These are phyloP conservation scores for Aspergillus coremiiformis DNA, from an alignment of 495 filamentous ascomycete genomes.

Conservation along the genomic window DNA sequence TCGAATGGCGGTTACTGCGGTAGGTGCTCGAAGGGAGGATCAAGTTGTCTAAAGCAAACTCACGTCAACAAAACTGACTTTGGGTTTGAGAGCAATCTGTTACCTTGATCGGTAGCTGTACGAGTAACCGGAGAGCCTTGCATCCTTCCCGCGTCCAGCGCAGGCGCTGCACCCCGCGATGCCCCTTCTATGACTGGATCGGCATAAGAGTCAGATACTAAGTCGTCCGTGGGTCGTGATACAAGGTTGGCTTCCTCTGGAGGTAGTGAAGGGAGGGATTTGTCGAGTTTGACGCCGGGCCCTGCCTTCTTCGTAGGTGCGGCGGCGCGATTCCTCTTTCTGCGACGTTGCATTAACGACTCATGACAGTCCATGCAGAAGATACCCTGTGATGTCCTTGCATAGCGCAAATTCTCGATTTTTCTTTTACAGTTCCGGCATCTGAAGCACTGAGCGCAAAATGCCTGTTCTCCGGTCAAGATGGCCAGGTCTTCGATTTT, in stretches of 20 bases:
- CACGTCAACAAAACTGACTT: neutral
- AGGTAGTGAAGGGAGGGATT: conserved; percentile 87
- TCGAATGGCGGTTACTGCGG: conserved; percentile 67
- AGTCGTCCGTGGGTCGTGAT: conserved; percentile 61
- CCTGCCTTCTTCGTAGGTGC: conserved; percentile 46
- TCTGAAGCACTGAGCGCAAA: conserved; percentile 93
- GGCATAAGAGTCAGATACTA: conserved; percentile 51
- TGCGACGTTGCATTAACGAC: conserved; percentile 89
- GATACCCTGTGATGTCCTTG: conserved; percentile 93
- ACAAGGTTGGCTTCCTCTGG: conserved; percentile 57
- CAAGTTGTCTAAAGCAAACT: conserved; percentile 41
- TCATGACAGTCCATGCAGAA: conserved; percentile 99
- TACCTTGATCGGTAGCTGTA: conserved; percentile 19
- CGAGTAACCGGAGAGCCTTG: conserved; percentile 7
- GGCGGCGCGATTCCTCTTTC: conserved; percentile 71
- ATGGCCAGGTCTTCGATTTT: conserved; percentile 99
- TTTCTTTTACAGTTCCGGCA: conserved; percentile 97
- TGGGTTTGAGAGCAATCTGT: neutral
- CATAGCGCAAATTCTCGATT: conserved; percentile 98
- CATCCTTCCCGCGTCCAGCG: conserved; percentile 21
- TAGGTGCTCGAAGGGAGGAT: conserved; percentile 71
- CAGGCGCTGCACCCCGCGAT: conserved; percentile 49
- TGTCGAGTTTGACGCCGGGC: conserved; percentile 69
- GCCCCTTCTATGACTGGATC: conserved; percentile 69
- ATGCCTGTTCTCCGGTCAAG: conserved; percentile 97